phyloP scores from a whole-genome alignment of 805 yeast species.

The Candida dajiaensis region DNA sequence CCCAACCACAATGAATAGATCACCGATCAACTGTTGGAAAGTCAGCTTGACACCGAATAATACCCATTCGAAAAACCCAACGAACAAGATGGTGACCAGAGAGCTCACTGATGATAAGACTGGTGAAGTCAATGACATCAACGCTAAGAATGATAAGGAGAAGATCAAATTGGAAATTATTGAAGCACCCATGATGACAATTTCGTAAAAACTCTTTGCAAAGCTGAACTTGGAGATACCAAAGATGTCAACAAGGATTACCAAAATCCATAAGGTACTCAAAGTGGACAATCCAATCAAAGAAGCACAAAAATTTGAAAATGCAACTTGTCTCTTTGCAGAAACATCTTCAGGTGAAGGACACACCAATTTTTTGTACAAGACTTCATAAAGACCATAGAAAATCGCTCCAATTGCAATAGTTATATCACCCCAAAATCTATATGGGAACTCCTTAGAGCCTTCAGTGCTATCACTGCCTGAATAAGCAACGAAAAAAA shows the following conservation, averaged over 20 bases:
- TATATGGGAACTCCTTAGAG: constrained; percentile 41
- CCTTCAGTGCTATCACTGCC: constrained; percentile 31
- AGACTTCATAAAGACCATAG: constrained; percentile 79
- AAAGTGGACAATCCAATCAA: constrained; percentile 56
- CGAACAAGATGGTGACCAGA: constrained; percentile 69
- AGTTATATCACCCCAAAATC: constrained; percentile 63
- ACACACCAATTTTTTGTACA: constrained; percentile 70
- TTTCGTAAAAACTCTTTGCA: constrained; percentile 33
- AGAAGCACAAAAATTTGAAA: constrained; percentile 73
- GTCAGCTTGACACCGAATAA: constrained; percentile 55
- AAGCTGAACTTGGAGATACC: constrained; percentile 55
- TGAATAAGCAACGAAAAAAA: constrained; percentile 65
- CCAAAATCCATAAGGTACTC: constrained; percentile 39
- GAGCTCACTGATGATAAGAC: constrained; percentile 69
- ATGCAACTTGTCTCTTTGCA: constrained; percentile 68
- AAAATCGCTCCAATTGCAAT: constrained; percentile 70
- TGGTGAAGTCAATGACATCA: constrained; percentile 83
- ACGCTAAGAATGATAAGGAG: constrained; percentile 64
- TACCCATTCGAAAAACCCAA: constrained; percentile 71
- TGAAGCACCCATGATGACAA: constrained; percentile 40
- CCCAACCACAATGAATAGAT: constrained; percentile 61
- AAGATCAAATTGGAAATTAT: constrained; percentile 59
- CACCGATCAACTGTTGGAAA: constrained; percentile 58
- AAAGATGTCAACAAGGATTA: constrained; percentile 43
- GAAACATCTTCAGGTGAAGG: constrained; percentile 61